Evolutionary conservation across 2,329 filamentous ascomycete genomes (phyloP).

Genomic region (Nothophoma quercina): DNA sequence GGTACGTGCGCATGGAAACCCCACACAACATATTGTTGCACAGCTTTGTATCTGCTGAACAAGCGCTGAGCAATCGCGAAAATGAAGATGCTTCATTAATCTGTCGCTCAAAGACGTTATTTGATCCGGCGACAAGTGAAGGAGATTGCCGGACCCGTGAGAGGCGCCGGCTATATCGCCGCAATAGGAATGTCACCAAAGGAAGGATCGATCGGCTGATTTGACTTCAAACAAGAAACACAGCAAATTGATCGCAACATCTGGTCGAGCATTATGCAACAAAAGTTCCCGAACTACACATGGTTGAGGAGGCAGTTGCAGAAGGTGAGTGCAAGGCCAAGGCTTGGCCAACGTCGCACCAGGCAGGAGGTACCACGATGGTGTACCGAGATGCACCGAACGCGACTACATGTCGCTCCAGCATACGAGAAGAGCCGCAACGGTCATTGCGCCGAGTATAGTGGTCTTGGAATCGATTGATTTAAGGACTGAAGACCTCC

Average conservation of each 20-base stretch:
- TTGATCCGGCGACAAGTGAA: not conserved
- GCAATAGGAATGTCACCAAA: conserved; percentile 7
- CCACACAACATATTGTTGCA: not conserved
- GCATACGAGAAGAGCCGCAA: not conserved
- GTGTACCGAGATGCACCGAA: conserved; percentile 1
- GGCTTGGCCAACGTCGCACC: conserved; percentile 1
- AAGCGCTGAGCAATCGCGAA: not conserved
- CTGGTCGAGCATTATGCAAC: not conserved
- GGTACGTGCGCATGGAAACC: no score
- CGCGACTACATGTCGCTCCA: not conserved
- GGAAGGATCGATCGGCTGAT: not conserved
- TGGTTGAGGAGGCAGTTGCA: not conserved
- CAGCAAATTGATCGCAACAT: not conserved
- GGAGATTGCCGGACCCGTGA: not conserved
- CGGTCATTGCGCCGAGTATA: conserved; percentile 1
- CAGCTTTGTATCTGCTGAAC: conserved; percentile 39
- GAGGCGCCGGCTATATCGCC: conserved; percentile 1
- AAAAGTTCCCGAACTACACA: not conserved
- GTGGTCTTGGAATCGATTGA: not conserved
- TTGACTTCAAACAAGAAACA: not conserved
- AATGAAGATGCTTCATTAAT: not conserved
- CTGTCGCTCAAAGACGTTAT: not conserved
- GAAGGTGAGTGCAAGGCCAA: not conserved
- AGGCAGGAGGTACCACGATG: not conserved
- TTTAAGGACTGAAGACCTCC: not conserved